Evolutionary conservation across 2,329 filamentous ascomycete genomes (phyloP).

Genomic region (Chaetomium globosum): DNA sequence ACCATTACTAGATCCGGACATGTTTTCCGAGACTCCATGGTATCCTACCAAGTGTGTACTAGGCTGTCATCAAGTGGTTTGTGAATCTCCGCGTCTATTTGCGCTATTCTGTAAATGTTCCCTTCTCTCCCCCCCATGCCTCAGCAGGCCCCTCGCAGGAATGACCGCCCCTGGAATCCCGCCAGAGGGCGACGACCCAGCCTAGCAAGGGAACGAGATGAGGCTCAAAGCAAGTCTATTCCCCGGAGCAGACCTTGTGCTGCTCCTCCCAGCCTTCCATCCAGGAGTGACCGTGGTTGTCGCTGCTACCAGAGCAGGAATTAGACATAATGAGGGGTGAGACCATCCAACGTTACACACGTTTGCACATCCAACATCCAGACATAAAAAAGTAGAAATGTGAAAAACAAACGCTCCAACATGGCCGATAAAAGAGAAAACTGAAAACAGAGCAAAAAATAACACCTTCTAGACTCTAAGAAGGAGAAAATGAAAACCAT

Average conservation of each 20-base stretch:
- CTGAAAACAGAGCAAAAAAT: not conserved
- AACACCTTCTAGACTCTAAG: conserved; percentile 10
- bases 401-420: conserved; percentile 25
- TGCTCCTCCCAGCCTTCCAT: conserved; percentile 26
- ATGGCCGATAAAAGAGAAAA: conserved; percentile 27
- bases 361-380: conserved; percentile 27
- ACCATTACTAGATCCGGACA: conserved; percentile 15
- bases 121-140: conserved; percentile 9
- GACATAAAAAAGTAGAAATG: conserved; percentile 26
- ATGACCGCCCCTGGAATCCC: conserved; percentile 24
- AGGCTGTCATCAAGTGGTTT: not conserved
- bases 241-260: conserved; percentile 25
- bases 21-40: conserved; percentile 12
- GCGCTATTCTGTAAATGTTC: conserved; percentile 11
- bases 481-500: conserved; percentile 22
- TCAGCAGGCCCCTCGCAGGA: conserved; percentile 13
- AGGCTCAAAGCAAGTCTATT: conserved; percentile 11
- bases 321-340: conserved; percentile 30
- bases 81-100: conserved; percentile 20
- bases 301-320: conserved; percentile 37
- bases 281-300: conserved; percentile 4
- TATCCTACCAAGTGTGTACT: not conserved
- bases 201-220: conserved; percentile 19
- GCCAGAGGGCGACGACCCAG: conserved; percentile 24
- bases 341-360: conserved; percentile 26